Conservation (phyloP, 345 rosid genomes). For the Euphorbia tirucalli region DNA sequence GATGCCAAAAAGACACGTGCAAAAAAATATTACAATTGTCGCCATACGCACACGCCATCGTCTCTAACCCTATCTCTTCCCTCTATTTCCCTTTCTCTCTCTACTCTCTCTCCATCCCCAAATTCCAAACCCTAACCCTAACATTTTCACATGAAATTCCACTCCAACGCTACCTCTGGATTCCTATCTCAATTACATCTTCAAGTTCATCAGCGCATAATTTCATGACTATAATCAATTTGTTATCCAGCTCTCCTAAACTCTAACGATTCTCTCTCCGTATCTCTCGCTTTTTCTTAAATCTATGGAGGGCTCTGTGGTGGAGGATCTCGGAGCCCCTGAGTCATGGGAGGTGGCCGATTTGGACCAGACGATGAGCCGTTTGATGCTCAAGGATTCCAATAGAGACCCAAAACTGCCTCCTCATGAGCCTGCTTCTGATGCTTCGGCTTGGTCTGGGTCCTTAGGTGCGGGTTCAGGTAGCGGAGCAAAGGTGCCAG, state of each 20-base stretch:
- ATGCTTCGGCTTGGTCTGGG: slow-evolving; percentile 9
- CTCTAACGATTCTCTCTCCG: slow-evolving; percentile 14
- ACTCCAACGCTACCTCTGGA: background rate
- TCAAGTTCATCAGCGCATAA: background rate
- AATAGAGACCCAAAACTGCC: slow-evolving; percentile 23
- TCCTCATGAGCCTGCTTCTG: slow-evolving; percentile 15
- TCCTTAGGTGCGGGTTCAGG: slow-evolving; percentile 16
- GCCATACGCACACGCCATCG: background rate
- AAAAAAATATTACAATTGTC: background rate
- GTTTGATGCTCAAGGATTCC: slow-evolving; percentile 47
- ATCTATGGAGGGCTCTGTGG: slow-evolving; percentile 68
- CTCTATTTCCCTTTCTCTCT: background rate
- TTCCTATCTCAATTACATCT: background rate
- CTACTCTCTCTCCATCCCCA: background rate
- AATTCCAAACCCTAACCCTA: slow-evolving; percentile 21
- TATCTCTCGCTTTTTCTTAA: background rate
- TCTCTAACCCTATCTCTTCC: slow-evolving; percentile 25
- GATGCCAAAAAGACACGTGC: background rate
- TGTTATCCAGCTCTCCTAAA: background rate
- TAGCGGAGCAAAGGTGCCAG: slow-evolving; percentile 25
- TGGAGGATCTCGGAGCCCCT: slow-evolving; percentile 67
- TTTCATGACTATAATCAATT: background rate
- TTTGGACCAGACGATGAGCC: slow-evolving; percentile 66
- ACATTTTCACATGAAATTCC: slow-evolving; percentile 25
- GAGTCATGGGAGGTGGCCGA: slow-evolving; percentile 91